Evolutionary conservation across 176 grass and related monocot genomes (phyloP).

Genomic region (Oryza coarctata): DNA sequence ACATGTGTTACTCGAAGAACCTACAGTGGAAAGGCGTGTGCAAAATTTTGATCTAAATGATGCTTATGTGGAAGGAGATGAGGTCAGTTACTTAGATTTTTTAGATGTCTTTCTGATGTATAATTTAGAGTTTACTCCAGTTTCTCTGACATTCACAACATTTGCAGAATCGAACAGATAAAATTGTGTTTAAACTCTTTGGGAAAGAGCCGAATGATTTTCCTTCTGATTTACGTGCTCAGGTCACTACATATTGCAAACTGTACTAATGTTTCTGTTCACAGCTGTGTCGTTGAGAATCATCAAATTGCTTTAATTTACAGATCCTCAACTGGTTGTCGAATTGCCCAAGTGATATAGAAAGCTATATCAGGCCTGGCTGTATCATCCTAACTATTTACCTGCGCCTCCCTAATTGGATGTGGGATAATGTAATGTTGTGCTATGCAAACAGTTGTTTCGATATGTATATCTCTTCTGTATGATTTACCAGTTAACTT

Average conservation of each 20-base stretch:
- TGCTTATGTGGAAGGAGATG: constrained; percentile 47
- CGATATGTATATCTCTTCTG: neutral
- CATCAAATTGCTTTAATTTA: constrained; percentile 26
- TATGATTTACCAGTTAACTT: neutral
- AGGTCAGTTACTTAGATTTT: constrained; percentile 49
- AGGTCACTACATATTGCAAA: constrained; percentile 57
- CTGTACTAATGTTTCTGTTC: constrained; percentile 34
- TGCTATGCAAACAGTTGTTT: neutral
- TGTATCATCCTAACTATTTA: constrained; percentile 92
- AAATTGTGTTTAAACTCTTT: constrained; percentile 90
- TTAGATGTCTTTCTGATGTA: constrained; percentile 27
- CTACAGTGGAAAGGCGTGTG: constrained; percentile 25
- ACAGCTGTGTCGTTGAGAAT: constrained; percentile 12
- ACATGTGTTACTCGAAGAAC: constrained; percentile 35
- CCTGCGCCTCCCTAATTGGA: constrained; percentile 65
- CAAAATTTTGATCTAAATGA: constrained; percentile 83
- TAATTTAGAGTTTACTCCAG: constrained; percentile 11
- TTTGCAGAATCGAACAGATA: constrained; percentile 81
- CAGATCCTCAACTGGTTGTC: constrained; percentile 83
- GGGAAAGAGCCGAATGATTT: constrained; percentile 83
- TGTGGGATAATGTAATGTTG: constrained; percentile 66
- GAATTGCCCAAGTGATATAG: constrained; percentile 73
- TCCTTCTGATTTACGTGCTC: constrained; percentile 70
- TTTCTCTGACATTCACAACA: constrained; percentile 11
- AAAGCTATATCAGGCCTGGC: constrained; percentile 95